Base-by-base conservation (phyloP, 352 stramenopile genomes). In the Detonula confervacea region DNA sequence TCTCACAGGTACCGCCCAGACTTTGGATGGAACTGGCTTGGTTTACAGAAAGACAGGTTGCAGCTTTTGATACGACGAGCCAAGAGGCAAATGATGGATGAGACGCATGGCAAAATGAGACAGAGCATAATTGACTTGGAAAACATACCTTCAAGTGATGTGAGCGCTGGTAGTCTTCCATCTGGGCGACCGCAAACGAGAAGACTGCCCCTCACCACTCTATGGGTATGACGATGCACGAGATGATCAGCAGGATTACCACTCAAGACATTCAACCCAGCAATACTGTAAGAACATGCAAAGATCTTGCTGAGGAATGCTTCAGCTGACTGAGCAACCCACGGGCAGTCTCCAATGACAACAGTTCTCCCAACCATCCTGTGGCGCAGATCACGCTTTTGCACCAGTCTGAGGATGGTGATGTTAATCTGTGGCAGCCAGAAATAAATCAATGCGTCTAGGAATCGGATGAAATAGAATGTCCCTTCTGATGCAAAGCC, bases 291-390 rank as follows among this genome's bases (percentile, higher is more conserved):
- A 0, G 87, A 92, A 14, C 81, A 84, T 22, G 87, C 90, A 87
- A 94, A 94, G 39, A 92, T 91, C 39, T 90, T 91, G 37, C 49
- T 61, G 11, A 75, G 73, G 61, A 87, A 90, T 14, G 81, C 81
- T 51, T 88, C 81, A 0, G 77, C 78, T n/a, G 81, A 57, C 44
- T 90, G 84, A 44, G 77, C 73, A 29, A 90, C 84, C 84, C 83
- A 90, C 14, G 89, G 86, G 33, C 90, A 89, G 1, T 94, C 87
- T 44, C 77, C 90, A 68, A 94, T 85, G 3, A 93, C 87, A 16
- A 93, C 87, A 44, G 90, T 94, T 37, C 89, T 76, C 8, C 86
- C 86, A 35, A 92, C 90, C 87, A 94, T 93, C 22, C 90, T 66
- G 72, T 94, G 90, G 8, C 70, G 62, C 5, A 93, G 47, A 61